Percentiles rank a stretch among this genome's conserved stretches.
Evolutionary conservation across 75 land plant genomes (phyloP).

Genomic region (Selaginella moellendorffii): DNA sequence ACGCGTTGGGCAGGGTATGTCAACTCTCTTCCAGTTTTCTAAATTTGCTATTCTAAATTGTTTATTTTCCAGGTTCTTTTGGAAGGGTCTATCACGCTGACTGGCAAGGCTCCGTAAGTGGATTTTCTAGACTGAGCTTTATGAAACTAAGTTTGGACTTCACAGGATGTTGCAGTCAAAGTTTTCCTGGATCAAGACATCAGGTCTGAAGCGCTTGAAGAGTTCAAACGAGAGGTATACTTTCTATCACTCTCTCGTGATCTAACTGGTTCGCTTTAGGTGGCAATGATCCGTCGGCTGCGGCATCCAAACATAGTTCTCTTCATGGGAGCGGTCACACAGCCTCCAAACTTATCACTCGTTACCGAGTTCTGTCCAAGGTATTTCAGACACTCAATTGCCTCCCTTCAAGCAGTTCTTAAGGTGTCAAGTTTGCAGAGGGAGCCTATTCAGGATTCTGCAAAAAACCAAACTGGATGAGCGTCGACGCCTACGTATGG

Average conservation of each 20-base stretch:
- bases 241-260: background rate
- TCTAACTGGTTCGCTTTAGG: background rate
- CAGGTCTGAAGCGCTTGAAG: background rate
- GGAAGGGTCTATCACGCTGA: background rate
- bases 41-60: background rate
- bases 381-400: background rate
- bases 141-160: background rate
- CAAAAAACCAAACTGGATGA: conserved; percentile 65
- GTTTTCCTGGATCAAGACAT: conserved; percentile 11
- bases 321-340: conserved; percentile 7
- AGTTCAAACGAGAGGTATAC: conserved; percentile 6
- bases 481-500: conserved; percentile 69
- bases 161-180: conserved; percentile 6
- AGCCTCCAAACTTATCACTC: conserved; percentile 1
- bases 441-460: conserved; percentile 66
- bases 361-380: conserved; percentile 5
- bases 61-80: background rate
- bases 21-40: background rate
- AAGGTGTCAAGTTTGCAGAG: too few relatives aligned
- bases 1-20: conserved; percentile 70
- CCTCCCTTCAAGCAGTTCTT: too few relatives aligned
- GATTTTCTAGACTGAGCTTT: background rate
- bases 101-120: background rate
- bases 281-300: conserved; percentile 2
- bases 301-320: conserved; percentile 5